Conservation (phyloP, 2,329 filamentous ascomycete species). For the Blumeria hordei region DNA sequence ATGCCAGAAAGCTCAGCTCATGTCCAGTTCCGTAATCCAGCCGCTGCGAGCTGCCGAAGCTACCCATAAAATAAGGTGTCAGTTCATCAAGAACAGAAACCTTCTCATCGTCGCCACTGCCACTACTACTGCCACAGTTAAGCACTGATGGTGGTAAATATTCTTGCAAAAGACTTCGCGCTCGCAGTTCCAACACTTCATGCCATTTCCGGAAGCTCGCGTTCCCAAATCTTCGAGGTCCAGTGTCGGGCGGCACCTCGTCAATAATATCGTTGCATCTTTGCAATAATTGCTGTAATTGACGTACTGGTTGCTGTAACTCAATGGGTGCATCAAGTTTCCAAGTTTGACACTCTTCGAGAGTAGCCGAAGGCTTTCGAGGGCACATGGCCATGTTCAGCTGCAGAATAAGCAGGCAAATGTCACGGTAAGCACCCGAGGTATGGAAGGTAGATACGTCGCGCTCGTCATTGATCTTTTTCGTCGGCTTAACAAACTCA, state of each 20-base stretch:
- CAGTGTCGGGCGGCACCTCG: constrained; percentile 61
- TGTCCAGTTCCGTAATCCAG: constrained; percentile 94
- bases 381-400: constrained; percentile 75
- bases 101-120: constrained; percentile 5
- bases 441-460: constrained; percentile 64
- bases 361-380: constrained; percentile 21
- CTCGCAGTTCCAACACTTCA: constrained; percentile 35
- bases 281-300: constrained; percentile 40
- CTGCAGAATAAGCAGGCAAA: constrained; percentile 70
- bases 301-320: constrained; percentile 25
- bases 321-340: constrained; percentile 19
- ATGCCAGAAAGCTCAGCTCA: constrained; percentile 83
- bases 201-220: constrained; percentile 74
- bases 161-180: constrained; percentile 29
- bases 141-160: constrained; percentile 26
- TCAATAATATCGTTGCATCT: constrained; percentile 43
- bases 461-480: constrained; percentile 62
- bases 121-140: constrained; percentile 5
- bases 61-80: constrained; percentile 54
- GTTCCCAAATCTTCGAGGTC: constrained; percentile 80
- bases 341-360: constrained; percentile 26
- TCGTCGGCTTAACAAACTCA: constrained; percentile 42
- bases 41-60: constrained; percentile 69
- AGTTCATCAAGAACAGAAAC: constrained; percentile 40
- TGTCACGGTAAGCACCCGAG: constrained; percentile 64